Conservation (phyloP, 148 eudicot species). For the Dysphania ambrosioides region DNA sequence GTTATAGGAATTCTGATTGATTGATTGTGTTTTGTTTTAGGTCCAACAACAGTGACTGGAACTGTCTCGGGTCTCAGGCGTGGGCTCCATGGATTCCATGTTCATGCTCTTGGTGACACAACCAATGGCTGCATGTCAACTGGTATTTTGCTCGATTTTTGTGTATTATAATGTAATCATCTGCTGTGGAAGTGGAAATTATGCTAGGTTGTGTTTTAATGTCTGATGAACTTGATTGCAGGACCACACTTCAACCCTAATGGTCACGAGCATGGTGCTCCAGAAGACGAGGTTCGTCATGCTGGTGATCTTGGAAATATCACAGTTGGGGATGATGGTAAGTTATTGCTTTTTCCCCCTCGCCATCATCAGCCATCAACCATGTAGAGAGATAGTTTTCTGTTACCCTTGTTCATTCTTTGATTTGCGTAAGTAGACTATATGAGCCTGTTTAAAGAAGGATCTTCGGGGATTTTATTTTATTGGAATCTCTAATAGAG, state of each 20-base stretch:
- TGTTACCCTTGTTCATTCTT: not conserved
- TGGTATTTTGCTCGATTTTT: constrained; percentile 42
- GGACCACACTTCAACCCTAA: constrained; percentile 96
- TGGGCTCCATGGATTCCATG: constrained; percentile 97
- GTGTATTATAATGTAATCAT: not conserved
- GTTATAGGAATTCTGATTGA: not conserved
- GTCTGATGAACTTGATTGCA: constrained; percentile 27
- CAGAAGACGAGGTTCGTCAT: constrained; percentile 84
- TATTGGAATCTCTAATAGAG: not conserved
- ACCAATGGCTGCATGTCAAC: constrained; percentile 99
- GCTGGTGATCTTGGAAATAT: constrained; percentile 99
- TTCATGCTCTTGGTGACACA: constrained; percentile 98
- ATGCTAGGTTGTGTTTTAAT: constrained; percentile 1
- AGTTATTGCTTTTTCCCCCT: constrained; percentile 10
- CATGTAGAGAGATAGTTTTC: not conserved
- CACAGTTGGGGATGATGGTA: constrained; percentile 94
- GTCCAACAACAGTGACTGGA: constrained; percentile 82
- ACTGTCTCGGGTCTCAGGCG: constrained; percentile 76
- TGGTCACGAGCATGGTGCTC: constrained; percentile 91
- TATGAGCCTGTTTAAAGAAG: not conserved
- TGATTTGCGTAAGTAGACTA: not conserved
- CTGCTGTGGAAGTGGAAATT: not conserved
- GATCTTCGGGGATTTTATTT: not conserved
- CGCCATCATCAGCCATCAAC: not conserved
- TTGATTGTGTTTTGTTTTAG: constrained; percentile 33